phyloP scores from a whole-genome alignment of 495 filamentous ascomycete species.

The Bombardia bombarda region DNA sequence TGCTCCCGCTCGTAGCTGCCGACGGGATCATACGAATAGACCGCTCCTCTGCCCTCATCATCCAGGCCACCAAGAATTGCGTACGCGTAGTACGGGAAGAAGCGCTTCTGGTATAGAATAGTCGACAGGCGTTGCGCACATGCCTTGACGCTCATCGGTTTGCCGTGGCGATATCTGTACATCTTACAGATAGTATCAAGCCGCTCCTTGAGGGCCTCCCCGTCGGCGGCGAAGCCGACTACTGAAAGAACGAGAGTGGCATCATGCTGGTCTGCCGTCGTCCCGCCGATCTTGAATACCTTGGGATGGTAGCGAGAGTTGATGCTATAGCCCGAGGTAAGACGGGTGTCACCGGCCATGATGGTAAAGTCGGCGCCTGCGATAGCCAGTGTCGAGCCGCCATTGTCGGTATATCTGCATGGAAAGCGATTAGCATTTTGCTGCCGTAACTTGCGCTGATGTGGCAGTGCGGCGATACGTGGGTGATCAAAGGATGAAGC shows the following conservation, averaged over 20 bases:
- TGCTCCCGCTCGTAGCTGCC: conserved; percentile 94
- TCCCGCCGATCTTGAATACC: conserved; percentile 91
- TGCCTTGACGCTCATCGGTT: conserved; percentile 83
- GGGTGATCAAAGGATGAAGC: not conserved
- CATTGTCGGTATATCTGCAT: conserved; percentile 92
- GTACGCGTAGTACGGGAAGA: conserved; percentile 96
- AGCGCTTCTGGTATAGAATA: conserved; percentile 91
- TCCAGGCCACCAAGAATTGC: conserved; percentile 91
- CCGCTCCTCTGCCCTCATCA: conserved; percentile 86
- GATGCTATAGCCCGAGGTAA: conserved; percentile 95
- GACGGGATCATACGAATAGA: conserved; percentile 97
- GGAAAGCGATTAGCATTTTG: not conserved
- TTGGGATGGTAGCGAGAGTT: conserved; percentile 91
- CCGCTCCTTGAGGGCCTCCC: conserved; percentile 79
- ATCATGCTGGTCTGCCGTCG: conserved; percentile 72
- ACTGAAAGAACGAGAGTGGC: conserved; percentile 84
- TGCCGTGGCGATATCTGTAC: conserved; percentile 93
- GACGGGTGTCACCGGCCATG: conserved; percentile 91
- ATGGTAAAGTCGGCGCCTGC: conserved; percentile 88
- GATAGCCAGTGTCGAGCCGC: conserved; percentile 93
- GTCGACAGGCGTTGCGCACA: conserved; percentile 90
- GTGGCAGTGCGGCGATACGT: not conserved
- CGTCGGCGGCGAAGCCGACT: conserved; percentile 92
- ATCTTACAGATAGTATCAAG: conserved; percentile 89
- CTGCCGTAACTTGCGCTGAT: not conserved